Percentiles rank a stretch among this genome's conserved stretches.
These are phyloP conservation scores for Nannochloropsis gaditana DNA, from an alignment of 108 stramenopile genomes.

Conservation along the genomic window DNA sequence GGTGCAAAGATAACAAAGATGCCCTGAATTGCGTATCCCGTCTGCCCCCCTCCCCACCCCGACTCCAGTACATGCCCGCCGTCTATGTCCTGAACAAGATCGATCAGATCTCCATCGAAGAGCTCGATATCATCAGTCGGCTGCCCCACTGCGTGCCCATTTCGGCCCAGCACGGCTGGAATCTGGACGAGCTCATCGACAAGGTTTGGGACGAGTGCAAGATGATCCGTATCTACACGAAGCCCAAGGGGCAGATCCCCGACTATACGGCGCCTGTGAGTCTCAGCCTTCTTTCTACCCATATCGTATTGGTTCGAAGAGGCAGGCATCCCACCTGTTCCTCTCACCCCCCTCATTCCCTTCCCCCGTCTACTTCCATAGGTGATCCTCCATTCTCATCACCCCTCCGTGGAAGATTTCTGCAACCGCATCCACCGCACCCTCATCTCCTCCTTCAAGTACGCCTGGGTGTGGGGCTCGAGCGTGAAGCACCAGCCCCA, in stretches of 20 bases:
- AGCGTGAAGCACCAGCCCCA: constrained; percentile 96
- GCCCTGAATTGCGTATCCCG: no score
- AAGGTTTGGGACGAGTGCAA: constrained; percentile 83
- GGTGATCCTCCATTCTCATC: constrained; percentile 78
- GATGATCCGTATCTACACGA: constrained; percentile 97
- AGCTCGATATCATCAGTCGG: constrained; percentile 91
- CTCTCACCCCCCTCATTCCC: background rate
- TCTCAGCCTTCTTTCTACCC: background rate
- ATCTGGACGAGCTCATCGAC: constrained; percentile 89
- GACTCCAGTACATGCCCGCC: constrained; percentile 66
- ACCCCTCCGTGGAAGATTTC: constrained; percentile 91
- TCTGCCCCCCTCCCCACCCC: background rate
- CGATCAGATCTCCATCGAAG: constrained; percentile 84
- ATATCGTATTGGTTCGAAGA: no score
- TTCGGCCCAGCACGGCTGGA: constrained; percentile 83
- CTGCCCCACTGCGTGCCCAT: constrained; percentile 97
- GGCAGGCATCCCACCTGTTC: background rate
- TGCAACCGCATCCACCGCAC: constrained; percentile 83
- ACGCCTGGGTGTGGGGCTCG: constrained; percentile 91
- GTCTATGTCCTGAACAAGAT: constrained; percentile 90
- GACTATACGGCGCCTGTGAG: constrained; percentile 90
- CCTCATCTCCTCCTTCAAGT: constrained; percentile 73
- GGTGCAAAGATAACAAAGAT: no score
- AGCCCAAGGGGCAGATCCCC: constrained; percentile 95
- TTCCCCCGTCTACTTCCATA: background rate